Percentiles rank a stretch among this genome's conserved stretches.
Evolutionary conservation across 208 protist species (phyloP).

Genomic region (Leptomonas pyrrhocoris): DNA sequence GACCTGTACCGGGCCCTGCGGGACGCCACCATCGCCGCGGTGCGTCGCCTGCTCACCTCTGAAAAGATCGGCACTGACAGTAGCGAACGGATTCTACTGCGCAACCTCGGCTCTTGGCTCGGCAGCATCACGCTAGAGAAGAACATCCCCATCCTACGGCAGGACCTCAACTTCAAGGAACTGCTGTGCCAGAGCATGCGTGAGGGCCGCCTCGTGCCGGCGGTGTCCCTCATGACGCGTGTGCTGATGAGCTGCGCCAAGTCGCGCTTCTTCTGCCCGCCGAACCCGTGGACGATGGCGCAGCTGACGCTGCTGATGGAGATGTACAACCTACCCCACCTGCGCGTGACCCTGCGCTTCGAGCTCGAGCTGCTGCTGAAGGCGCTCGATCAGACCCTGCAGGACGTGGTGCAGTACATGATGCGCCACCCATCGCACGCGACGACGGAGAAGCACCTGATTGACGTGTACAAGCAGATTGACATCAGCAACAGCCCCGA

Average conservation of each 20-base stretch:
- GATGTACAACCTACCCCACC: conserved; percentile 94
- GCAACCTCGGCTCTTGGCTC: conserved; percentile 98
- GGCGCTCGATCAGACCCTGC: conserved; percentile 65
- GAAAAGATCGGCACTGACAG: conserved; percentile 93
- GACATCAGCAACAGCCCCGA: conserved; percentile 75
- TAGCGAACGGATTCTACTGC: conserved; percentile 95
- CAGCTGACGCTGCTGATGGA: conserved; percentile 94
- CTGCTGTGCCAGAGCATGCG: conserved; percentile 95
- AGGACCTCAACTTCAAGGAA: conserved; percentile 95
- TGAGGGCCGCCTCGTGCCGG: conserved; percentile 93
- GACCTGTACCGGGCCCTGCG: conserved; percentile 88
- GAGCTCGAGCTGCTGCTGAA: conserved; percentile 94
- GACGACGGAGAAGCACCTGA: conserved; percentile 44
- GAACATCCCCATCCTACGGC: conserved; percentile 97
- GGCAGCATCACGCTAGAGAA: conserved; percentile 97
- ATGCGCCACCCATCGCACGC: conserved; percentile 40
- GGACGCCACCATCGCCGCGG: conserved; percentile 78
- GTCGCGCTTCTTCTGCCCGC: conserved; percentile 95
- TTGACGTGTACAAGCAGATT: conserved; percentile 67
- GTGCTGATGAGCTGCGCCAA: conserved; percentile 85
- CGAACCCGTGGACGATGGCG: conserved; percentile 99
- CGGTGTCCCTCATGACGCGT: conserved; percentile 97
- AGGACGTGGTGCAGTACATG: conserved; percentile 62
- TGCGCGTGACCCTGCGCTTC: conserved; percentile 98
- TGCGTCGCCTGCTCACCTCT: conserved; percentile 91